phyloP scores from a whole-genome alignment of 2,329 filamentous ascomycete species.

The Pleurostoma richardsiae region DNA sequence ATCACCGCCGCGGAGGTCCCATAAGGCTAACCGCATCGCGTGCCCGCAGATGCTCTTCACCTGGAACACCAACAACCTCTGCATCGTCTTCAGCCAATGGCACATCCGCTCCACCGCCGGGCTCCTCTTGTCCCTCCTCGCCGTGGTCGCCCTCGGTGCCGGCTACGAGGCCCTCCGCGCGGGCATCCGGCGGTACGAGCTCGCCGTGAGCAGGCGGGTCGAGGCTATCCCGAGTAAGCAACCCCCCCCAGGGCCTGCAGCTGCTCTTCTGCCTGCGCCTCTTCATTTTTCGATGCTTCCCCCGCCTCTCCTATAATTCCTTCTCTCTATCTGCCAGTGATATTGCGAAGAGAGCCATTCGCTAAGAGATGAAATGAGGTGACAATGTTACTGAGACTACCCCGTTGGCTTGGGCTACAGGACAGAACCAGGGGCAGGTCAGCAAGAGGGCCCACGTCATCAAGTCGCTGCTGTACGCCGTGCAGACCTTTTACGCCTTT shows the following conservation, averaged over 20 bases:
- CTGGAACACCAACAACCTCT: slow-evolving; percentile 89
- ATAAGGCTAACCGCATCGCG: slow-evolving; percentile 9
- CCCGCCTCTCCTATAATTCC: slow-evolving; percentile 2
- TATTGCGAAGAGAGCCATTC: not conserved
- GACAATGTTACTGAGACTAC: slow-evolving; percentile 55
- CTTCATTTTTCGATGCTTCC: not conserved
- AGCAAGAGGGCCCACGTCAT: slow-evolving; percentile 68
- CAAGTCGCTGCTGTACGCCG: slow-evolving; percentile 79
- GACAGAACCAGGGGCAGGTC: slow-evolving; percentile 59
- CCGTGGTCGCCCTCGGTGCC: slow-evolving; percentile 77
- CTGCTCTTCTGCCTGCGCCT: slow-evolving; percentile 1
- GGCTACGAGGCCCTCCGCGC: slow-evolving; percentile 89
- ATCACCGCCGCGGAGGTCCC: not conserved
- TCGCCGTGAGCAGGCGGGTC: slow-evolving; percentile 39
- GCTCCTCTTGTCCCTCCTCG: slow-evolving; percentile 76
- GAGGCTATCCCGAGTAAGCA: slow-evolving; percentile 50
- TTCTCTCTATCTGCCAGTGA: not conserved
- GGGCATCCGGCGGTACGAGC: slow-evolving; percentile 71
- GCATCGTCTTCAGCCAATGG: slow-evolving; percentile 93
- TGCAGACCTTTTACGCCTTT: slow-evolving; percentile 98
- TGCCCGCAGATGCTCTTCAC: slow-evolving; percentile 86
- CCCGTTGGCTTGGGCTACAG: slow-evolving; percentile 60
- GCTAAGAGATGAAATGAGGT: slow-evolving; percentile 12
- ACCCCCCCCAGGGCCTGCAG: slow-evolving; percentile 4
- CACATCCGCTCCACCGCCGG: slow-evolving; percentile 70